phyloP scores from a whole-genome alignment of 805 yeast species.

The Wickerhamiella kurtzmanii region DNA sequence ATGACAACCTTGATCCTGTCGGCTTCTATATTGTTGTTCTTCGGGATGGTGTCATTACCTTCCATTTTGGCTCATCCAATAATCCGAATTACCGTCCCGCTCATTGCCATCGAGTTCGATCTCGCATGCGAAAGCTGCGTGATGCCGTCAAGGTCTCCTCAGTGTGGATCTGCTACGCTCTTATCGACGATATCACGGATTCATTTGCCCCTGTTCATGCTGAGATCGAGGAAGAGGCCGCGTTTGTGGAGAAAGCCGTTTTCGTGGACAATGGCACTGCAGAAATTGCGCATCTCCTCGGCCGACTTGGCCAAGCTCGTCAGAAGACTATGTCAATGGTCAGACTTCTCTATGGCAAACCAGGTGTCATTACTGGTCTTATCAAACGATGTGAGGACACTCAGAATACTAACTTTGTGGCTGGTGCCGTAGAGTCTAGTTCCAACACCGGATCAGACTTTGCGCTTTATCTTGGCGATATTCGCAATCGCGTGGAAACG shows the following conservation, averaged over 20 bases:
- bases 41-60: conserved; percentile 40
- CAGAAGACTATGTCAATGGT: conserved; percentile 84
- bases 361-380: conserved; percentile 92
- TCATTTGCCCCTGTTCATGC: conserved; percentile 44
- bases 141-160: conserved; percentile 44
- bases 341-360: conserved; percentile 82
- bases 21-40: conserved; percentile 44
- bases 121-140: conserved; percentile 45
- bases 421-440: neutral
- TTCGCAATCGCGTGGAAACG: conserved; percentile 94
- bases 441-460: conserved; percentile 60
- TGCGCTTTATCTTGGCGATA: conserved; percentile 85
- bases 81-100: conserved; percentile 8
- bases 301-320: conserved; percentile 77
- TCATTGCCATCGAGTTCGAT: conserved; percentile 44
- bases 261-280: conserved; percentile 37
- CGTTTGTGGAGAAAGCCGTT: conserved; percentile 60
- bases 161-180: conserved; percentile 52
- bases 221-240: conserved; percentile 45
- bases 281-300: conserved; percentile 37
- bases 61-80: conserved; percentile 39
- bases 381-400: conserved; percentile 87
- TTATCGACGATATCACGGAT: conserved; percentile 50
- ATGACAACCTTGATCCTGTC: conserved; percentile 56
- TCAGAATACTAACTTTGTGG: conserved; percentile 28